Evolutionary conservation across 805 yeast species (phyloP).

Genomic region (Saturnispora kantuleensis): DNA sequence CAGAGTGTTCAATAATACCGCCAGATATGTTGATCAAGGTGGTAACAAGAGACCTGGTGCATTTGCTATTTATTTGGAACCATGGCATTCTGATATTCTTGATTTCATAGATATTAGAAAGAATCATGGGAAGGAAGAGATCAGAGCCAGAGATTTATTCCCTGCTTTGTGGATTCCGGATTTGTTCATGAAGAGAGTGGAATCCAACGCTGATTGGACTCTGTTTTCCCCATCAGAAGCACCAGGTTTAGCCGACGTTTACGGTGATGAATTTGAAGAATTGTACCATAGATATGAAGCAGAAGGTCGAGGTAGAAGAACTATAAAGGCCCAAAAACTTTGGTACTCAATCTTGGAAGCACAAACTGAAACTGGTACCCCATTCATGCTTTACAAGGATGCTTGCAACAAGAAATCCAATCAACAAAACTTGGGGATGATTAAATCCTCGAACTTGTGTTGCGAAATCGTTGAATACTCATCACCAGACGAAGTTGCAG

Average conservation of each 20-base stretch:
- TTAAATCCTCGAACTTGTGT: constrained; percentile 53
- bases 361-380: constrained; percentile 58
- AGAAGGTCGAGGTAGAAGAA: constrained; percentile 39
- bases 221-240: constrained; percentile 52
- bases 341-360: constrained; percentile 55
- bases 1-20: constrained; percentile 53
- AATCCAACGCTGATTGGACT: constrained; percentile 46
- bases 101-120: constrained; percentile 51
- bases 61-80: constrained; percentile 49
- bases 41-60: constrained; percentile 62
- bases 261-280: constrained; percentile 46
- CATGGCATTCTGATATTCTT: constrained; percentile 54
- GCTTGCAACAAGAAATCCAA: constrained; percentile 50
- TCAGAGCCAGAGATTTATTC: constrained; percentile 53
- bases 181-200: constrained; percentile 52
- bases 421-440: constrained; percentile 51
- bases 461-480: constrained; percentile 58
- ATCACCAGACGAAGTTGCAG: constrained; percentile 48
- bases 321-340: constrained; percentile 48
- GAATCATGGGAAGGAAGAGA: constrained; percentile 57
- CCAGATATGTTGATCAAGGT: constrained; percentile 57
- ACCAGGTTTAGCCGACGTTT: constrained; percentile 43
- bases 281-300: constrained; percentile 43
- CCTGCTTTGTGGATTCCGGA: constrained; percentile 58
- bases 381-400: constrained; percentile 55